A percentile compares a stretch with the other conserved stretches of the same genome.
These are phyloP conservation scores for Pseudoturritis turrita DNA, from an alignment of 345 rosid species.

Conservation along the genomic window DNA sequence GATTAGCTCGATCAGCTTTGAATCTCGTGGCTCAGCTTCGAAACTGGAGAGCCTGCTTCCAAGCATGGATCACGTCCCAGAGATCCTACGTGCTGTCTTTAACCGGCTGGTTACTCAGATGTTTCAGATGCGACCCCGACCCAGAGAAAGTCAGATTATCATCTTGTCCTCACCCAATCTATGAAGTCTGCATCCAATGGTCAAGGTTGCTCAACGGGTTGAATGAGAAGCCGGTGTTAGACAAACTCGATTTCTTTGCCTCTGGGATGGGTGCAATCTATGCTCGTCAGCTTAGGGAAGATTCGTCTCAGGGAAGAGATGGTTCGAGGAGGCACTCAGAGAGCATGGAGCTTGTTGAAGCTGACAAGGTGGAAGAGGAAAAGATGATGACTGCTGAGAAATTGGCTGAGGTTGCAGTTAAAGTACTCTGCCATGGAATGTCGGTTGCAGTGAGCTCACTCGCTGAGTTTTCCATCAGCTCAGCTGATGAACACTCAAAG, in stretches of 20 bases:
- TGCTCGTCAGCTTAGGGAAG: constrained; percentile 60
- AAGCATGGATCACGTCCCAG: constrained; percentile 78
- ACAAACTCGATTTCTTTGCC: constrained; percentile 78
- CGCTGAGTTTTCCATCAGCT: constrained; percentile 55
- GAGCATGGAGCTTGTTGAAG: constrained; percentile 56
- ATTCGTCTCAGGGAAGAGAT: constrained; percentile 29
- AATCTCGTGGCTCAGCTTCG: constrained; percentile 73
- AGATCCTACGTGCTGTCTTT: constrained; percentile 68
- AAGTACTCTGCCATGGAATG: constrained; percentile 91
- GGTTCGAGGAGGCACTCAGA: constrained; percentile 54
- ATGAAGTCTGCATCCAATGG: constrained; percentile 79
- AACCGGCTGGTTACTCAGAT: constrained; percentile 83
- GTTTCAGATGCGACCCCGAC: constrained; percentile 61
- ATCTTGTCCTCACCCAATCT: constrained; percentile 54
- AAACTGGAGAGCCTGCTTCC: constrained; percentile 84
- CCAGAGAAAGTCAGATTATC: constrained; percentile 54
- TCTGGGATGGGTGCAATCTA: constrained; percentile 84
- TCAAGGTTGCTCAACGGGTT: constrained; percentile 61
- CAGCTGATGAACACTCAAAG: constrained; percentile 59
- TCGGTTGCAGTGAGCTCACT: constrained; percentile 76
- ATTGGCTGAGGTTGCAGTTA: constrained; percentile 66
- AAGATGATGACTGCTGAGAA: constrained; percentile 56
- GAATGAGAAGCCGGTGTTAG: constrained; percentile 63
- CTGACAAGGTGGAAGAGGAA: constrained; percentile 51
- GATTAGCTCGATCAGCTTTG: constrained; percentile 59